Base-by-base conservation (phyloP, 176 grass and related monocot species). In the Dendrocalamus sinicus region DNA sequence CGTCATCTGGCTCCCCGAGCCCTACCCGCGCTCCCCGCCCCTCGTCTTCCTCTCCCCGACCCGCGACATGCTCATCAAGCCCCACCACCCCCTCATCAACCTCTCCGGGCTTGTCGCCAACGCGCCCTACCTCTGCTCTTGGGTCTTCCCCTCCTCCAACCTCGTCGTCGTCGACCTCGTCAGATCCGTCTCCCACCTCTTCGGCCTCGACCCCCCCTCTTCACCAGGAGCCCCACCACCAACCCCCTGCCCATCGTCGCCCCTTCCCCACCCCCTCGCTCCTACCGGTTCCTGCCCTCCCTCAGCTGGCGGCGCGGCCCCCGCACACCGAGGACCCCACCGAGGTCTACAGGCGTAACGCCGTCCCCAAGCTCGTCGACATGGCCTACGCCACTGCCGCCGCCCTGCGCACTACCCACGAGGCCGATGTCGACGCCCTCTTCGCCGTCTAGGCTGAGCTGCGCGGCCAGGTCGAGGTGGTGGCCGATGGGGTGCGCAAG, bases 1-100 rank as follows among this genome's bases (percentile, higher is more conserved):
- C 45, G 84, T 92, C 57, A 81, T 97, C 86, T 97, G 95, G 95
- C 91, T 97, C 12, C 92, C 93, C n/a, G 95, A 97, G 82, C 84
- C 86, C n/a, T n/a, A n/a, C n/a, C n/a, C n/a, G n/a, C n/a, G n/a
- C n/a, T n/a, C n/a, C n/a, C n/a, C n/a, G n/a, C n/a, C n/a, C n/a
- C n/a, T n/a, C n/a, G n/a, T n/a, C n/a, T n/a, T n/a, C n/a, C n/a
- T n/a, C n/a, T n/a, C n/a, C n/a, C n/a, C n/a, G n/a, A n/a, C n/a
- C n/a, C n/a, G n/a, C n/a, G n/a, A n/a, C n/a, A n/a, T n/a, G n/a
- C n/a, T n/a, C n/a, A n/a, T n/a, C n/a, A n/a, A n/a, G n/a, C n/a
- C n/a, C n/a, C n/a, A n/a, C n/a, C n/a, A n/a, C n/a, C n/a, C n/a
- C n/a, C n/a, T n/a, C n/a, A n/a, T n/a, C n/a, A n/a, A n/a, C n/a